Evolutionary conservation across 257 asterid species (phyloP).

Genomic region (Plantago major): DNA sequence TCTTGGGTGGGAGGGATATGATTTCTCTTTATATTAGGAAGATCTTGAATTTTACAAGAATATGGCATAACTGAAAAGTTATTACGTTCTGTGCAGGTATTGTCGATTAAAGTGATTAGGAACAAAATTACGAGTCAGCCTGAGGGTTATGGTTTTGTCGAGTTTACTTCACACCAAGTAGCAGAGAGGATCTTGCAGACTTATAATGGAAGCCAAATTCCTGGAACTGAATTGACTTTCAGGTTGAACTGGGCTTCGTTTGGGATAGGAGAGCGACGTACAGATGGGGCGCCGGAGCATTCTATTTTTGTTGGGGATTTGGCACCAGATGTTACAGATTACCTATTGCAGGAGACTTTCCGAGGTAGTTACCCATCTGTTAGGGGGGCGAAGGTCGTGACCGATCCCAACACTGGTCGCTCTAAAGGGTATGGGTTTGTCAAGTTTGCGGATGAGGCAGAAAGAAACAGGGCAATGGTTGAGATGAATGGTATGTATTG

Average conservation of each 20-base stretch:
- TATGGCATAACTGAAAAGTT: no score
- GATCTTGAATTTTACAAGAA: no score
- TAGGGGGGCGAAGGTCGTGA: constrained; percentile 97
- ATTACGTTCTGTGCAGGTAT: constrained; percentile 44
- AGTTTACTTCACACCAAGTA: constrained; percentile 70
- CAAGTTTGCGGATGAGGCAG: constrained; percentile 87
- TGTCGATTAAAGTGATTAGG: constrained; percentile 83
- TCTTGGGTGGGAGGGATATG: no score
- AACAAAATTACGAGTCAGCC: constrained; percentile 90
- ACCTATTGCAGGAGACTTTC: constrained; percentile 90
- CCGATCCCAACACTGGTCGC: constrained; percentile 97
- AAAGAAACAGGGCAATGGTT: constrained; percentile 91
- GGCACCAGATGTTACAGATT: constrained; percentile 97
- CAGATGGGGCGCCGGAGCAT: constrained; percentile 84
- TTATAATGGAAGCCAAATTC: constrained; percentile 88
- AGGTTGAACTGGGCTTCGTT: constrained; percentile 98
- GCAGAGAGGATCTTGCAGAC: constrained; percentile 85
- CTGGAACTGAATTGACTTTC: constrained; percentile 89
- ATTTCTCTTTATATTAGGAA: no score
- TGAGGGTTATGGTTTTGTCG: constrained; percentile 96
- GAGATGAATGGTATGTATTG: constrained; percentile 97
- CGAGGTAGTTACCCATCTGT: constrained; percentile 80
- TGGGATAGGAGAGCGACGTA: constrained; percentile 82
- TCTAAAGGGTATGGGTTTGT: constrained; percentile 98
- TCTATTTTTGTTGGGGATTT: constrained; percentile 98